A percentile compares a stretch with the other conserved stretches of the same genome.
phyloP scores from a whole-genome alignment of 2,329 filamentous ascomycete genomes.

The Alternaria panax region DNA sequence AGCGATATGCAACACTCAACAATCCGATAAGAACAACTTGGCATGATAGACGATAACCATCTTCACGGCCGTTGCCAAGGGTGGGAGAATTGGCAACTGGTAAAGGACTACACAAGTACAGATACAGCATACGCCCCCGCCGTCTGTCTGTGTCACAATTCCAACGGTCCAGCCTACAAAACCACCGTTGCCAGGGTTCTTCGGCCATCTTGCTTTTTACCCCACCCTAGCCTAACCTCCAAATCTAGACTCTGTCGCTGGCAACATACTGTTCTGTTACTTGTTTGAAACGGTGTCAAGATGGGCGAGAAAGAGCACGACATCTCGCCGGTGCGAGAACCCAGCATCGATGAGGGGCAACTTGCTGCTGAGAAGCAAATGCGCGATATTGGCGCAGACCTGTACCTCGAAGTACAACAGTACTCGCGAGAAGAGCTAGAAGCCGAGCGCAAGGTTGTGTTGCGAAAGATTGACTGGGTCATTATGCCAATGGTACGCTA shows the following conservation, averaged over 20 bases:
- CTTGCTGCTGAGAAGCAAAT: conserved; percentile 45
- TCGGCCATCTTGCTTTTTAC: neutral
- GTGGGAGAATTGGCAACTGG: conserved; percentile 14
- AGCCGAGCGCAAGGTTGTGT: conserved; percentile 51
- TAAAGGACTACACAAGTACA: conserved; percentile 3
- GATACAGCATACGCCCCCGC: neutral
- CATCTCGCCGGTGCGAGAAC: conserved; percentile 30
- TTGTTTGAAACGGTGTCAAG: no score
- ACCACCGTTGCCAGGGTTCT: neutral
- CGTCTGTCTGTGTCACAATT: neutral
- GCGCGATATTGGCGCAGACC: conserved; percentile 55
- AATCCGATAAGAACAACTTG: conserved; percentile 13
- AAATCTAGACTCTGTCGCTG: neutral
- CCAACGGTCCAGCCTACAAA: neutral
- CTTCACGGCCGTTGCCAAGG: conserved; percentile 25
- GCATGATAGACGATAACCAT: conserved; percentile 25
- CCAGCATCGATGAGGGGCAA: conserved; percentile 40
- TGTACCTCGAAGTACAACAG: conserved; percentile 56
- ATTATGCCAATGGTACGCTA: conserved; percentile 57
- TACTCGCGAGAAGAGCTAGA: conserved; percentile 55
- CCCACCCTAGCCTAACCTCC: neutral
- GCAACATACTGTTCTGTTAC: neutral
- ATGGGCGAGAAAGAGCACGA: conserved; percentile 35
- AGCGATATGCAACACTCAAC: conserved; percentile 25
- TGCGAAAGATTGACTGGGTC: conserved; percentile 56